Percentiles rank a stretch among this genome's conserved stretches.
phyloP scores from a whole-genome alignment of 2,329 filamentous ascomycete species.

The Cercospora beticola region DNA sequence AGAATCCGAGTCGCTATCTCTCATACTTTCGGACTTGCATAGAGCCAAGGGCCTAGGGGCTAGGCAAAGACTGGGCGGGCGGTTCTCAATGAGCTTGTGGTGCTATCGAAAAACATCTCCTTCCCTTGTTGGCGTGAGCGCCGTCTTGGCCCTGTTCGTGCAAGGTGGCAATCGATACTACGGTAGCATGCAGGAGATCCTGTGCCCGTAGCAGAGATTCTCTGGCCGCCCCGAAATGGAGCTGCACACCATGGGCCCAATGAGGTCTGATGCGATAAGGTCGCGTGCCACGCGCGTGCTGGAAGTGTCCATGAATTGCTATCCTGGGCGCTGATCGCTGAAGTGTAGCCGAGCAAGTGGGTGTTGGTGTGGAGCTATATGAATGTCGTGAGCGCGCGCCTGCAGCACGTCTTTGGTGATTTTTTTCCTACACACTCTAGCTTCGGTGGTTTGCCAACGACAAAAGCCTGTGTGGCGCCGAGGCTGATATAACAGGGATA shows the following conservation, averaged over 20 bases:
- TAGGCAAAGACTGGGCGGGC: not conserved
- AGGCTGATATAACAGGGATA: not conserved
- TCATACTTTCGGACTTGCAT: not conserved
- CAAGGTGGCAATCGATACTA: slow-evolving; percentile 18
- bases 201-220: slow-evolving; percentile 4
- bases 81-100: not conserved
- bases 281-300: slow-evolving; percentile 26
- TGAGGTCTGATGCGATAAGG: slow-evolving; percentile 18
- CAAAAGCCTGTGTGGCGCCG: not conserved
- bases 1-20: not conserved
- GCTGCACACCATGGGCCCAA: slow-evolving; percentile 5
- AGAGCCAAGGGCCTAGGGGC: not conserved
- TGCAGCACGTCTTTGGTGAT: not conserved
- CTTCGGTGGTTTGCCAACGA: not conserved
- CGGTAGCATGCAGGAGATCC: slow-evolving; percentile 20
- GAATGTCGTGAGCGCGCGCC: slow-evolving; percentile 10
- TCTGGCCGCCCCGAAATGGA: not conserved
- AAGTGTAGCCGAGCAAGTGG: not conserved
- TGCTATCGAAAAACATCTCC: slow-evolving; percentile 21
- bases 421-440: not conserved
- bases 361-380: slow-evolving; percentile 7
- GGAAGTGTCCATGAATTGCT: slow-evolving; percentile 7
- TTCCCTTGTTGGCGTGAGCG: slow-evolving; percentile 23
- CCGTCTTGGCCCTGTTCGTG: slow-evolving; percentile 24
- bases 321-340: slow-evolving; percentile 23